Conservation (phyloP, 495 filamentous ascomycete genomes). For the Rusavskia elegans region DNA sequence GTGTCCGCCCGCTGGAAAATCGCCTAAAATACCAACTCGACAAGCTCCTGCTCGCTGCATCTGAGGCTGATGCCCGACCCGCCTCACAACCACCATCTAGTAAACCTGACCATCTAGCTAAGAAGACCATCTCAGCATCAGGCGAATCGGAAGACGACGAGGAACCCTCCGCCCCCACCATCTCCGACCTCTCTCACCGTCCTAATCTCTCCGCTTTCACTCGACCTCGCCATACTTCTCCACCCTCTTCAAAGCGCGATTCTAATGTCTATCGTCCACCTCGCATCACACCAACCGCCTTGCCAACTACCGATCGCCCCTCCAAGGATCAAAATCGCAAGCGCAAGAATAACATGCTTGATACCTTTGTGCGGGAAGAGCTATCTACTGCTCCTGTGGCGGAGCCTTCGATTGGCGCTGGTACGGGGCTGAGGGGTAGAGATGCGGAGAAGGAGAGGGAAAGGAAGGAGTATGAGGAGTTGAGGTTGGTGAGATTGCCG, state of each 20-base stretch:
- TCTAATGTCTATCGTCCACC: slow-evolving; percentile 67
- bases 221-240: slow-evolving; percentile 18
- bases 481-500: slow-evolving; percentile 70
- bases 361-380: slow-evolving; percentile 73
- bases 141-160: slow-evolving; percentile 25
- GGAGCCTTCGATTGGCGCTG: slow-evolving; percentile 70
- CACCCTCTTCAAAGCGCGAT: slow-evolving; percentile 13
- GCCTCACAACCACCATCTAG: slow-evolving; percentile 1
- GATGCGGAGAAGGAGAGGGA: slow-evolving; percentile 59
- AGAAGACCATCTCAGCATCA: slow-evolving; percentile 7
- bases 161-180: slow-evolving; percentile 23
- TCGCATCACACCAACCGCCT: slow-evolving; percentile 57
- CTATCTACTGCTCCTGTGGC: slow-evolving; percentile 62
- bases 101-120: slow-evolving; percentile 9
- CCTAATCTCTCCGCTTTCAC: slow-evolving; percentile 47
- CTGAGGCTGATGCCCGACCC: slow-evolving; percentile 42
- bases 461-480: slow-evolving; percentile 65
- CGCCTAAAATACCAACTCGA: slow-evolving; percentile 78
- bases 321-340: slow-evolving; percentile 31
- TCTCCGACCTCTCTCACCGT: slow-evolving; percentile 51
- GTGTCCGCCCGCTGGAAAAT: slow-evolving; percentile 74
- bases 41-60: slow-evolving; percentile 74
- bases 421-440: slow-evolving; percentile 52
- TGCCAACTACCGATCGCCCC: slow-evolving; percentile 40
- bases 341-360: slow-evolving; percentile 58